Evolutionary conservation across 805 yeast genomes (phyloP).

Genomic region (Groenewaldozyma salmanticensis): DNA sequence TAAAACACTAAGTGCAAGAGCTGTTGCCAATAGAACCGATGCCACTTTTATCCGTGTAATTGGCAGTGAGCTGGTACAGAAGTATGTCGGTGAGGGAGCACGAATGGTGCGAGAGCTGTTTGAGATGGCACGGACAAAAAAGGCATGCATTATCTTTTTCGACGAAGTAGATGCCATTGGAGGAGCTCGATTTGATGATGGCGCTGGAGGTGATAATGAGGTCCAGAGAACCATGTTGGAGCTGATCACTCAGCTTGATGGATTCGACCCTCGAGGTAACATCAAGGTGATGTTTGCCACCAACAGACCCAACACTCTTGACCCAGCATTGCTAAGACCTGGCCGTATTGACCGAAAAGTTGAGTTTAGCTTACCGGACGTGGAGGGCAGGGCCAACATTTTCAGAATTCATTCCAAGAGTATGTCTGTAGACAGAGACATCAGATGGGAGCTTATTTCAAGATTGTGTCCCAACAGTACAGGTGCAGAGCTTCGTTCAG

Average conservation of each 20-base stretch:
- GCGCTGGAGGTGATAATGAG: constrained; percentile 99
- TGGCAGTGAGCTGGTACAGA: constrained; percentile 96
- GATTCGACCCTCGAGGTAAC: constrained; percentile 97
- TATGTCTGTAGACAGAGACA: constrained; percentile 95
- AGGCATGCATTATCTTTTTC: constrained; percentile 95
- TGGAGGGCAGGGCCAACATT: constrained; percentile 96
- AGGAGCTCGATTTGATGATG: constrained; percentile 99
- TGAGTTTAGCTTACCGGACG: constrained; percentile 90
- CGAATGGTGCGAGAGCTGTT: constrained; percentile 98
- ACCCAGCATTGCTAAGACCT: constrained; percentile 95
- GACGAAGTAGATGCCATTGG: constrained; percentile 99
- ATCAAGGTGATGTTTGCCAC: constrained; percentile 99
- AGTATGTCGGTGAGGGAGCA: constrained; percentile 99
- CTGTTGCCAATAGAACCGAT: constrained; percentile 98
- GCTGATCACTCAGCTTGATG: constrained; percentile 93
- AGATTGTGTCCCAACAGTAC: constrained; percentile 96
- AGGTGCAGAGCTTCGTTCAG: constrained; percentile 97
- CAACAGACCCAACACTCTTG: constrained; percentile 94
- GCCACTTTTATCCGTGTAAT: constrained; percentile 97
- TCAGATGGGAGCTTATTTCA: constrained; percentile 97
- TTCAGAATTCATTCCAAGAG: constrained; percentile 95
- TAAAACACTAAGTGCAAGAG: constrained; percentile 95
- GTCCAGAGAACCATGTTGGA: constrained; percentile 99
- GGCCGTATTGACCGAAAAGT: constrained; percentile 99
- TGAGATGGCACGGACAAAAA: constrained; percentile 98